A percentile compares a stretch with the other conserved stretches of the same genome.
These are phyloP conservation scores for Parafenestella ontariensis DNA, from an alignment of 2,329 filamentous ascomycete species.

Conservation along the genomic window DNA sequence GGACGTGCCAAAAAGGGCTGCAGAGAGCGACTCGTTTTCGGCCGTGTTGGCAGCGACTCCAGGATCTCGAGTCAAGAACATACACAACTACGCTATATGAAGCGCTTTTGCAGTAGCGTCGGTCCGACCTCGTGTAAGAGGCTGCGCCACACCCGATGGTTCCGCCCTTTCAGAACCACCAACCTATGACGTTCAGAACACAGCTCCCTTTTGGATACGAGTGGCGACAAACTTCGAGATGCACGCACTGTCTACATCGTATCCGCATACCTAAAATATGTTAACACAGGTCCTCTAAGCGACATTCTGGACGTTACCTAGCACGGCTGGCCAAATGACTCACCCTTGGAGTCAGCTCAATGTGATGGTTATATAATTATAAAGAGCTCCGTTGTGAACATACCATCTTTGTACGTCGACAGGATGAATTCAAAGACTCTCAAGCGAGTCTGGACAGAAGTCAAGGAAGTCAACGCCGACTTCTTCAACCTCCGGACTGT, in stretches of 20 bases:
- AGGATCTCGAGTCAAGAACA: neutral
- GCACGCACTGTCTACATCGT: neutral
- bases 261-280: neutral
- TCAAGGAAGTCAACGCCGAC: slow-evolving; percentile 7
- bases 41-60: neutral
- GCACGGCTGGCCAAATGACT: slow-evolving; percentile 1
- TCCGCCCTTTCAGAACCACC: neutral
- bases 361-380: neutral
- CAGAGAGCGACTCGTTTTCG: neutral
- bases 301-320: neutral
- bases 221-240: neutral
- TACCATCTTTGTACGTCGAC: neutral
- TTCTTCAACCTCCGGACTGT: slow-evolving; percentile 9
- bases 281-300: neutral
- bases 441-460: slow-evolving; percentile 7
- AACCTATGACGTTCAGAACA: neutral
- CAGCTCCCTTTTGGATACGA: neutral
- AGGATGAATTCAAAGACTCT: neutral
- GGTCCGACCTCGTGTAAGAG: neutral
- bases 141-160: neutral
- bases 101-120: neutral
- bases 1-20: neutral
- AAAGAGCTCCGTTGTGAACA: neutral
- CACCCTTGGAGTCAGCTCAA: slow-evolving; percentile 1
- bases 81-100: neutral